Evolutionary conservation across 345 rosid species (phyloP).

Genomic region (Cardamine occulta): DNA sequence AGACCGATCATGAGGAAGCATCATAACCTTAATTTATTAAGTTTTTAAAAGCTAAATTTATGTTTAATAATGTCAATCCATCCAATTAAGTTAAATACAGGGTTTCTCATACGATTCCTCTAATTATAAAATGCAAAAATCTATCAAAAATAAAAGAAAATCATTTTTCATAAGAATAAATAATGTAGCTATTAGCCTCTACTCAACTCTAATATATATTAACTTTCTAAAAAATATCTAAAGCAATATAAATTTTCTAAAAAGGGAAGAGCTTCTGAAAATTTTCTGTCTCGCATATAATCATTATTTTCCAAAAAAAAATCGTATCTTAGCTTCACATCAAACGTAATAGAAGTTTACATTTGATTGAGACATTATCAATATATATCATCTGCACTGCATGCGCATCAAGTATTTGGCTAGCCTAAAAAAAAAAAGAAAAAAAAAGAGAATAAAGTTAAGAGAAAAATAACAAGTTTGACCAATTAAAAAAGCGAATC

Average conservation of each 20-base stretch:
- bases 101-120: neutral
- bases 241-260: neutral
- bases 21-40: constrained; percentile 1
- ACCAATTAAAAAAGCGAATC: constrained; percentile 35
- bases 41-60: neutral
- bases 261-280: constrained; percentile 7
- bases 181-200: neutral
- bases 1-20: constrained; percentile 24
- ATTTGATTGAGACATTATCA: constrained; percentile 37
- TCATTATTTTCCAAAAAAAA: constrained; percentile 11
- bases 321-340: constrained; percentile 34
- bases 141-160: neutral
- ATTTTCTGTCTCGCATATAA: neutral
- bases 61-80: neutral
- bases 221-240: neutral
- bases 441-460: constrained; percentile 17
- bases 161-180: neutral
- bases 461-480: constrained; percentile 29
- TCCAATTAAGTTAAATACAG: neutral
- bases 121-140: neutral
- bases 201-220: neutral
- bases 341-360: constrained; percentile 33
- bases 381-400: constrained; percentile 34
- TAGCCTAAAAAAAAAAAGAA: neutral
- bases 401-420: constrained; percentile 31